Evolutionary conservation across 352 stramenopile species (phyloP), one percentile per base, ranked within the genome.

Genomic region (Globisporangium parvum): DNA sequence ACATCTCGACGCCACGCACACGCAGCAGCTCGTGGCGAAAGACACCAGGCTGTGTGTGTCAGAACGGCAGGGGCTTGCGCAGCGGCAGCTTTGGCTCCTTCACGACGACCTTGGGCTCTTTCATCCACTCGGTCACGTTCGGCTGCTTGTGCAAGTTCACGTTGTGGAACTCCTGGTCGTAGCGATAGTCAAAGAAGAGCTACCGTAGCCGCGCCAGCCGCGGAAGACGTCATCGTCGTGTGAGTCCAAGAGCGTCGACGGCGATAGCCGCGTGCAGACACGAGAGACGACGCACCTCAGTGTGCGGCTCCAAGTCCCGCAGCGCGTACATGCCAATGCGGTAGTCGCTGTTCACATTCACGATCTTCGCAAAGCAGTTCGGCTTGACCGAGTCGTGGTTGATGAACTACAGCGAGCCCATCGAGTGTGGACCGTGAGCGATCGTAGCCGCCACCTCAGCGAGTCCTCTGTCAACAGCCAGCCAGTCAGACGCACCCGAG

Each of bases 321-420:
- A 81, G 71, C 17, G 95, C 93, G 75, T 91, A 98, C 35, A 98
- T 82, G 6, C 86, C 92, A 57, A 98, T 97, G 28, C 88, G 79
- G 52, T 88, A 87, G 67, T 98, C 87, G 33, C 93, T 96, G 62
- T 96, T 95, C 8, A 97, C 82, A 54, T 92, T 85, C 51, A 96
- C 82, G 59, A 96, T 94, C 65, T 90, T 92, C 35, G 89, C 80
- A 53, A 84, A 80, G 58, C 86, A 96, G 61, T 98, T 98, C 10
- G 89, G 84, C 59, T 74, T 75, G 47, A 67, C 65, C 46, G 77
- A 75, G 2, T 65, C 77, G 63, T 98, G 91, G 51, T 97, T 96
- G 51, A 95, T 91, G 77, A 95, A 98, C 67, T 90, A 48, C 14
- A 37, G n/a, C 21, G 11, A 24, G 14, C 24, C 37, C 15, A 15